Evolutionary conservation across 1,284 basidiomycete genomes (phyloP).

Genomic region (Naganishia sp.): DNA sequence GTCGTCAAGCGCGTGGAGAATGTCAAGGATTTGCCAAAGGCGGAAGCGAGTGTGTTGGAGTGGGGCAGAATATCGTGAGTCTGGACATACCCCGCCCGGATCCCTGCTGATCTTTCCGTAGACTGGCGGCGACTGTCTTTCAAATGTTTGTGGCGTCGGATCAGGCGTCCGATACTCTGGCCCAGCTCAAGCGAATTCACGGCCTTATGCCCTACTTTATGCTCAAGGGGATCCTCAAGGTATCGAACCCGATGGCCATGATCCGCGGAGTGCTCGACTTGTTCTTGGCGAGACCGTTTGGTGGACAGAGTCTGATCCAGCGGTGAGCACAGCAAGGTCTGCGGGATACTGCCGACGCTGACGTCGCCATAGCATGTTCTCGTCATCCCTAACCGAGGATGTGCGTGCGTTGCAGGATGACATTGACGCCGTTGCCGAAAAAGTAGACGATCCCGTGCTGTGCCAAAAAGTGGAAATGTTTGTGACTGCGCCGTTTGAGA

Average conservation of each 20-base stretch:
- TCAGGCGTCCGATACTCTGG: slow-evolving; percentile 84
- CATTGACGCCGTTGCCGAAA: slow-evolving; percentile 79
- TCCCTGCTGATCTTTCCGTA: slow-evolving; percentile 40
- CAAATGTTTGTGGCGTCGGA: slow-evolving; percentile 92
- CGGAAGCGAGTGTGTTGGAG: slow-evolving; percentile 86
- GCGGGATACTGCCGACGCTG: slow-evolving; percentile 1
- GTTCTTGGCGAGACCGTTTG: slow-evolving; percentile 97
- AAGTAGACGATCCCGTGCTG: slow-evolving; percentile 82
- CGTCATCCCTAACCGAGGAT: slow-evolving; percentile 85
- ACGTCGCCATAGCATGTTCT: slow-evolving; percentile 74
- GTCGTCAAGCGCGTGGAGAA: slow-evolving; percentile 80
- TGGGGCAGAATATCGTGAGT: slow-evolving; percentile 93
- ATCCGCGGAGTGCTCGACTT: slow-evolving; percentile 87
- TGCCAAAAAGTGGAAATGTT: slow-evolving; percentile 86
- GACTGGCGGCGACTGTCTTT: slow-evolving; percentile 92
- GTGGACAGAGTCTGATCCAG: slow-evolving; percentile 85
- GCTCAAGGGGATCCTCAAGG: slow-evolving; percentile 84
- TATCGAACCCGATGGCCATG: slow-evolving; percentile 96
- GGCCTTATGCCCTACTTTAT: slow-evolving; percentile 98
- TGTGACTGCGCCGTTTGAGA: slow-evolving; percentile 80
- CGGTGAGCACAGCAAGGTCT: slow-evolving; percentile 58
- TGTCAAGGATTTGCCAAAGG: slow-evolving; percentile 75
- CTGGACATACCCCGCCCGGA: neutral
- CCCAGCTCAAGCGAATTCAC: slow-evolving; percentile 87
- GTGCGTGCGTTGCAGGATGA: slow-evolving; percentile 79